A percentile compares a stretch with the other conserved stretches of the same genome.
Conservation (phyloP, 2,329 filamentous ascomycete species). For the Venturia carpophila region DNA sequence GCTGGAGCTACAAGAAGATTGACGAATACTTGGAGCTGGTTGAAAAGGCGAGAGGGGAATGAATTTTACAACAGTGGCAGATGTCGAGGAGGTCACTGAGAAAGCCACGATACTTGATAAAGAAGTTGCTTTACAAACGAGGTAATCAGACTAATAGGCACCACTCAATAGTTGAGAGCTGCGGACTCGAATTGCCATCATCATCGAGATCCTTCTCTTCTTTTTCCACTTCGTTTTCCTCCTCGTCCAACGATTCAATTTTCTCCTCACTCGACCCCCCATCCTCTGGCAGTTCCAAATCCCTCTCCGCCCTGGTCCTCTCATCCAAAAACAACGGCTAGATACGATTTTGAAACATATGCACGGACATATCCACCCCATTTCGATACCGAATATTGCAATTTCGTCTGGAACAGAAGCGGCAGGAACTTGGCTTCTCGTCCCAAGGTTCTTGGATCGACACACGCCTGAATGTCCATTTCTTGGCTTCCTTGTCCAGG, state of each 20-base stretch:
- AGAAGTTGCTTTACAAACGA: background rate
- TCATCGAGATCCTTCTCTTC: background rate
- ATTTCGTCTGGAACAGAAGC: background rate
- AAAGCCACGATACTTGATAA: background rate
- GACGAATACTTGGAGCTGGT: constrained; percentile 12
- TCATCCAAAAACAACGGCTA: background rate
- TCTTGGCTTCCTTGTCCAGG: background rate
- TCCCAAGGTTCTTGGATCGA: background rate
- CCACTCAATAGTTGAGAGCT: background rate
- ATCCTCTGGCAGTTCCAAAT: background rate
- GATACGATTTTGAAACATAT: background rate
- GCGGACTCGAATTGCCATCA: background rate
- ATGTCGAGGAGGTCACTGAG: background rate
- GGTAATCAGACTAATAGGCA: background rate
- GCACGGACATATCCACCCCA: background rate
- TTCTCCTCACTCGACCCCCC: too few relatives aligned
- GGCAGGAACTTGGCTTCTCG: background rate
- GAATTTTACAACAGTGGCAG: background rate
- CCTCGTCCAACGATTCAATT: background rate
- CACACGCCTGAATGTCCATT: background rate
- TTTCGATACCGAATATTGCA: background rate
- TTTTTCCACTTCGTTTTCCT: background rate
- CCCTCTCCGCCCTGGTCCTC: background rate
- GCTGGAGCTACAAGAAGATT: constrained; percentile 34
- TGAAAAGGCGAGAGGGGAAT: constrained; percentile 11